phyloP scores from a whole-genome alignment of 1,139 yeast genomes.

The Candida smagusa region DNA sequence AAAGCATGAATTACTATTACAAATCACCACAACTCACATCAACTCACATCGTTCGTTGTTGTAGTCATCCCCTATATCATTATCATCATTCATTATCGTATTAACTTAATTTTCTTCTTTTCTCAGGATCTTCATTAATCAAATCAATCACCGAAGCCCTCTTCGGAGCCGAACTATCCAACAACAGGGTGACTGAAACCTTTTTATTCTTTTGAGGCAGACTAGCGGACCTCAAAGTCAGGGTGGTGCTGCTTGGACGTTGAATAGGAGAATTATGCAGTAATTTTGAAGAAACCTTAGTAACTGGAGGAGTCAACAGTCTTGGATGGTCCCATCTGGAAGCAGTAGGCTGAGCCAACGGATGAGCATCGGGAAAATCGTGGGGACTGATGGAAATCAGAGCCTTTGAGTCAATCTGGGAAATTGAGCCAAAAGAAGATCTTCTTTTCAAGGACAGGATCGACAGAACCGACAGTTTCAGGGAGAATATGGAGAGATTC shows the following conservation, averaged over 20 bases:
- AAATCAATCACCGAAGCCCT: constrained; percentile 11
- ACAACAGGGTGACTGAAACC: constrained; percentile 32
- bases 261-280: constrained; percentile 5
- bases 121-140: constrained; percentile 8
- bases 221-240: constrained; percentile 7
- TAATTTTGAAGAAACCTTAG: constrained; percentile 4
- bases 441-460: constrained; percentile 28
- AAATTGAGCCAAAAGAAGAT: constrained; percentile 20
- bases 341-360: constrained; percentile 1
- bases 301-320: constrained; percentile 13
- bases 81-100: neutral
- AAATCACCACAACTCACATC: too few relatives aligned
- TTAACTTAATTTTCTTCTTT: constrained; percentile 9
- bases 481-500: constrained; percentile 33
- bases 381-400: constrained; percentile 27
- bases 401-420: constrained; percentile 15
- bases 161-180: constrained; percentile 17
- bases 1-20: too few relatives aligned
- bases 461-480: constrained; percentile 24
- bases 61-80: too few relatives aligned
- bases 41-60: too few relatives aligned
- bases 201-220: constrained; percentile 18
- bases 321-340: constrained; percentile 4
- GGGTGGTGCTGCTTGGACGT: constrained; percentile 2
- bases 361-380: constrained; percentile 12